Conservation (phyloP, 2,329 filamentous ascomycete species). For the Paraconiothyrium sp. region DNA sequence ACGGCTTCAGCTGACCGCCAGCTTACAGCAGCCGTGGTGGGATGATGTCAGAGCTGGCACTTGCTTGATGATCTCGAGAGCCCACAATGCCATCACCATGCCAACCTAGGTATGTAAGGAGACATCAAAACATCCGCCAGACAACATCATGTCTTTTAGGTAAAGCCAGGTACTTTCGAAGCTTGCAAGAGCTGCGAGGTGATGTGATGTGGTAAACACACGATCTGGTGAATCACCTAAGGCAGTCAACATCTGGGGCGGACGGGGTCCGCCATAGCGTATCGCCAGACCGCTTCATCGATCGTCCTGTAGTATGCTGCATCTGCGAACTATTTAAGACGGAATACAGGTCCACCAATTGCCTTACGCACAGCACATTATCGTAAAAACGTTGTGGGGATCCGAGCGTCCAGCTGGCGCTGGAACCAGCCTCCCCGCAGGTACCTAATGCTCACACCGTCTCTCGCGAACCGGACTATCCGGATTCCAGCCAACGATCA, state of each 20-base stretch:
- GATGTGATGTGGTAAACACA: not conserved
- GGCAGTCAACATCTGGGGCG: not conserved
- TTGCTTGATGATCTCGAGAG: not conserved
- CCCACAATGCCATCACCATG: slow-evolving; percentile 6
- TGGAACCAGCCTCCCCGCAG: not conserved
- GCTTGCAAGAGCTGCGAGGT: not conserved
- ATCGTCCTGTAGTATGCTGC: not conserved
- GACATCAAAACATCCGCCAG: not conserved
- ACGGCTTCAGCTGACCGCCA: slow-evolving; percentile 7
- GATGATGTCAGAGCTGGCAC: slow-evolving; percentile 2
- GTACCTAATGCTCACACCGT: slow-evolving; percentile 12
- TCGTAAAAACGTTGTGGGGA: not conserved
- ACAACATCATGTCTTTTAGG: not conserved
- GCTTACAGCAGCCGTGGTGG: not conserved
- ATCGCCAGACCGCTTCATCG: slow-evolving; percentile 2
- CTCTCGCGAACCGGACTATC: not conserved
- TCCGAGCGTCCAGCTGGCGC: slow-evolving; percentile 8
- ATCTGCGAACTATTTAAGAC: not conserved
- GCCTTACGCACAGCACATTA: not conserved
- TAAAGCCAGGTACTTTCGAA: not conserved
- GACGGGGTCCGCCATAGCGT: not conserved
- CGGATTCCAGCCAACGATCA: not conserved
- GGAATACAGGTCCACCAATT: not conserved
- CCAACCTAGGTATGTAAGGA: not conserved
- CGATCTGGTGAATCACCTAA: not conserved